Evolutionary conservation across 768 basidiomycete genomes (phyloP).

Genomic region (Leccinum fibrillosum): DNA sequence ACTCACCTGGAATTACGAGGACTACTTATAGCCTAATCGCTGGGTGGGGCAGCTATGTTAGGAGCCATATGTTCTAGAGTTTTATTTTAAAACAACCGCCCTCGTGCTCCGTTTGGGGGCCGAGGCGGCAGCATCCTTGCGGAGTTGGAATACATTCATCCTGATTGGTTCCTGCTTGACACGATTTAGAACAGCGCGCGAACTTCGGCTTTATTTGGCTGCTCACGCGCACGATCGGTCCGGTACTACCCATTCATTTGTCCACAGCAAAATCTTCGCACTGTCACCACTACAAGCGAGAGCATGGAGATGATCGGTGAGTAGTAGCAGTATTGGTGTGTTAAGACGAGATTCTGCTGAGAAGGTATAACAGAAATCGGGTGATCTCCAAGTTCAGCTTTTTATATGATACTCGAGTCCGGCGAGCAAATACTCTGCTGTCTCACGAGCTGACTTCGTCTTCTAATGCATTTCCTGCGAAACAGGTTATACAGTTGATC

Average conservation of each 20-base stretch:
- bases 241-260: not conserved
- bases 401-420: not conserved
- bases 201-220: not conserved
- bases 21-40: constrained; percentile 4
- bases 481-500: not conserved
- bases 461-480: not conserved
- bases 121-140: not conserved
- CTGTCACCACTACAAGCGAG: not conserved
- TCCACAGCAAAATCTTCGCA: not conserved
- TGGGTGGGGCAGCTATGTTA: not conserved
- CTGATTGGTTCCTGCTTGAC: not conserved
- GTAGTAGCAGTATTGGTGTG: not conserved
- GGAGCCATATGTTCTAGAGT: not conserved
- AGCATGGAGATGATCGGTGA: not conserved
- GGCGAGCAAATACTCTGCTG: not conserved
- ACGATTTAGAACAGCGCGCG: not conserved
- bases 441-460: not conserved
- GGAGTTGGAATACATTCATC: not conserved
- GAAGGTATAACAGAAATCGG: too few relatives aligned
- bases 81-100: not conserved
- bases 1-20: not conserved
- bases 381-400: not conserved
- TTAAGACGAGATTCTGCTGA: not conserved
- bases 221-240: not conserved
- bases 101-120: not conserved